Conservation (phyloP, 2,329 filamentous ascomycete genomes). For the Tolypocladium album region DNA sequence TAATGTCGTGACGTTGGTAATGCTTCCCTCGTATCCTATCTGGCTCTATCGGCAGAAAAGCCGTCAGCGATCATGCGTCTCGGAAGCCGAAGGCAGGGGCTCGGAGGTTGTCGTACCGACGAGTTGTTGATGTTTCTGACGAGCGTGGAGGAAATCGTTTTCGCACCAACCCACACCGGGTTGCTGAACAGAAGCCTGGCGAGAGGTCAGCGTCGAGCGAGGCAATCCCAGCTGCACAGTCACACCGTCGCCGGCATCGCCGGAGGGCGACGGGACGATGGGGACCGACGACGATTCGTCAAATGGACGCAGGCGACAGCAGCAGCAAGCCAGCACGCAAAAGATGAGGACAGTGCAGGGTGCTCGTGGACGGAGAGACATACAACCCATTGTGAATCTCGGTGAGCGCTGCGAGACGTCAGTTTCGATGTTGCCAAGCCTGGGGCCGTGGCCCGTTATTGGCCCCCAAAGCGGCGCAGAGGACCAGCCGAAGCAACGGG, state of each 20-base stretch:
- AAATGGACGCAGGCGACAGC: not conserved
- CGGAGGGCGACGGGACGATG: not conserved
- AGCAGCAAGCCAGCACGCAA: not conserved
- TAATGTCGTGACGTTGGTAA: conserved; percentile 57
- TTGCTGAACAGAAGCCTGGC: conserved; percentile 49
- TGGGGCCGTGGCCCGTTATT: conserved; percentile 1
- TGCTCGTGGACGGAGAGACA: conserved; percentile 12
- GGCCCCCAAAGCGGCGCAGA: conserved; percentile 2
- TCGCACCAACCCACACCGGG: conserved; percentile 40
- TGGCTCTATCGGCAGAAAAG: conserved; percentile 21
- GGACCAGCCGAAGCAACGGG: conserved; percentile 1
- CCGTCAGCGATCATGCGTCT: conserved; percentile 7
- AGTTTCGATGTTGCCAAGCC: conserved; percentile 18
- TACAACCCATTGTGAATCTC: conserved; percentile 42
- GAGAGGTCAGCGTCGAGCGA: not conserved
- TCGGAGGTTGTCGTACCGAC: conserved; percentile 30
- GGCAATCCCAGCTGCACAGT: not conserved
- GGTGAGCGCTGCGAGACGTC: conserved; percentile 30
- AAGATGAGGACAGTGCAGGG: not conserved
- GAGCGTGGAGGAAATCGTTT: conserved; percentile 40
- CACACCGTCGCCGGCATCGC: not conserved
- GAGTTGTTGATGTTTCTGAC: conserved; percentile 46
- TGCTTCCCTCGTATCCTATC: conserved; percentile 41
- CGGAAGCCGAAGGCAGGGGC: not conserved
- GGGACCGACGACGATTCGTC: not conserved